Conservation (phyloP, 345 rosid genomes). For the Atalantia buxifolia region DNA sequence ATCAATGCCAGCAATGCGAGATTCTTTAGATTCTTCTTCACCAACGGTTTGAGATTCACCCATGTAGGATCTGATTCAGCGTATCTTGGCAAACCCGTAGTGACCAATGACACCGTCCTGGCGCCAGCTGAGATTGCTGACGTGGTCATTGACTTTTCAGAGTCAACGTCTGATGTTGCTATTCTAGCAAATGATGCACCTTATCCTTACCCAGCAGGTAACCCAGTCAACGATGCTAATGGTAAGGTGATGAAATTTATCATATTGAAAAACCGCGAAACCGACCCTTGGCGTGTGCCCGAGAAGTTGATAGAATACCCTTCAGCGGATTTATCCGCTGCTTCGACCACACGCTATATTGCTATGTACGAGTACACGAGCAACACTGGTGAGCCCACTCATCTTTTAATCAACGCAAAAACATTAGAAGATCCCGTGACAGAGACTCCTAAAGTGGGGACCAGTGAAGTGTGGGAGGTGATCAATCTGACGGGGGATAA, state of each 20-base stretch:
- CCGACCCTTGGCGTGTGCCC: slow-evolving; percentile 52
- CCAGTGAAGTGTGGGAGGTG: slow-evolving; percentile 82
- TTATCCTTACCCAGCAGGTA: slow-evolving; percentile 74
- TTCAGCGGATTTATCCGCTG: slow-evolving; percentile 38
- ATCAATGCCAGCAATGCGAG: slow-evolving; percentile 83
- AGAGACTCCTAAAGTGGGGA: slow-evolving; percentile 61
- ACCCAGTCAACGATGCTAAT: slow-evolving; percentile 55
- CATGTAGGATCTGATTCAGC: slow-evolving; percentile 69
- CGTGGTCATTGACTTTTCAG: slow-evolving; percentile 72
- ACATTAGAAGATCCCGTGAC: slow-evolving; percentile 55
- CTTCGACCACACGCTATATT: slow-evolving; percentile 55
- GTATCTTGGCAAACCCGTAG: slow-evolving; percentile 44
- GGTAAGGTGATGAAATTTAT: slow-evolving; percentile 71
- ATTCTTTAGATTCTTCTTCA: slow-evolving; percentile 68
- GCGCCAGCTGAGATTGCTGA: slow-evolving; percentile 84
- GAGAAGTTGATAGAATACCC: slow-evolving; percentile 45
- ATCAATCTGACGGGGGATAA: slow-evolving; percentile 85
- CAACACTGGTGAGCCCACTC: slow-evolving; percentile 56
- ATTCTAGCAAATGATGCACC: slow-evolving; percentile 56
- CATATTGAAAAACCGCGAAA: slow-evolving; percentile 28
- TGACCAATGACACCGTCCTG: slow-evolving; percentile 36
- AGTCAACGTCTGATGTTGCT: slow-evolving; percentile 40
- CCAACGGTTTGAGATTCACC: slow-evolving; percentile 55
- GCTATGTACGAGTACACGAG: slow-evolving; percentile 76
- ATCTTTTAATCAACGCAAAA: slow-evolving; percentile 68